These are phyloP conservation scores for Pharus latifolius DNA, from an alignment of 176 grass and related monocot genomes.

Conservation along the genomic window DNA sequence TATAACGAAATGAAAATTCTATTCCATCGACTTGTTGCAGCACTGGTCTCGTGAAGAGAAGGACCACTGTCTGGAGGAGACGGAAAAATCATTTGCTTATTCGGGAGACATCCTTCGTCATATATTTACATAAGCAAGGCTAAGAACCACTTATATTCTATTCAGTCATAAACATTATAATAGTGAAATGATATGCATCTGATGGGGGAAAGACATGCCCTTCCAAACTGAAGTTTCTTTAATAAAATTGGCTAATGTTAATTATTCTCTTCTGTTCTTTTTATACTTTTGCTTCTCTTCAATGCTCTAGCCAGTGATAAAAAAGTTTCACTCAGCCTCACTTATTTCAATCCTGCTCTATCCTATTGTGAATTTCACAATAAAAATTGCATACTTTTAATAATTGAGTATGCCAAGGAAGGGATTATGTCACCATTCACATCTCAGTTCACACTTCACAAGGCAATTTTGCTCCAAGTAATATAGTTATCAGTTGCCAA, in stretches of 20 bases:
- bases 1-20: not conserved
- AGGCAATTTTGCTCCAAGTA: no score
- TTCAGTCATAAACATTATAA: conserved; percentile 5
- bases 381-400: no score
- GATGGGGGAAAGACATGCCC: not conserved
- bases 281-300: not conserved
- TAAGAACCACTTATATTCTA: not conserved
- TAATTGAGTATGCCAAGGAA: no score
- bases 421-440: no score
- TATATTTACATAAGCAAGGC: conserved; percentile 61
- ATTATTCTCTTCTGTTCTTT: not conserved
- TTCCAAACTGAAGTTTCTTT: not conserved
- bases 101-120: conserved; percentile 64
- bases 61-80: conserved; percentile 82
- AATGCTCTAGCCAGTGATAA: no score
- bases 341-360: no score
- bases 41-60: conserved; percentile 83
- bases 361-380: no score
- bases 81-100: conserved; percentile 69
- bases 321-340: no score
- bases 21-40: conserved; percentile 15
- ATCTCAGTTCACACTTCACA: no score
- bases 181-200: not conserved
- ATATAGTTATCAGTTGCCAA: no score
- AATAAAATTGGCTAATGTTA: not conserved